Conservation (phyloP, 2,329 filamentous ascomycete genomes). For the Beauveria varroae region DNA sequence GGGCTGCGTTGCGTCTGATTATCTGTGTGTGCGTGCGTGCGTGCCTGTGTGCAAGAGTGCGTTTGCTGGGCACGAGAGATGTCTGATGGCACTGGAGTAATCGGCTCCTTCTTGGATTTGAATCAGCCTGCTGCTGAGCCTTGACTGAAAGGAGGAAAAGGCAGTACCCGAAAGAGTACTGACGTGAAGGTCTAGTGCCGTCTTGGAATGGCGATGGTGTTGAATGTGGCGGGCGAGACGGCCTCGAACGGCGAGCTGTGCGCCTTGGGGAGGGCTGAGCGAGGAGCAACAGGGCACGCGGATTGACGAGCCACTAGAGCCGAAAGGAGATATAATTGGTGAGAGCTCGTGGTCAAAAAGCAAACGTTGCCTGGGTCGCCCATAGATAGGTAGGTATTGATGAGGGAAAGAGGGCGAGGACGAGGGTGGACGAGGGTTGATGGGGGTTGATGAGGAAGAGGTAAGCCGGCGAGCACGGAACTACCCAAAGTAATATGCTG, state of each 20-base stretch:
- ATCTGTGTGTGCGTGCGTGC: not conserved
- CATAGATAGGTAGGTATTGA: not conserved
- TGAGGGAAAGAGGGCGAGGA: not conserved
- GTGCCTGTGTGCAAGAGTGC: not conserved
- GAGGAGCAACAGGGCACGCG: not conserved
- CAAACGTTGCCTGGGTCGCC: not conserved
- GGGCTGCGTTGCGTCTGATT: not conserved
- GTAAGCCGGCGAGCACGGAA: not conserved
- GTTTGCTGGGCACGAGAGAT: not conserved
- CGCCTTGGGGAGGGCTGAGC: not conserved
- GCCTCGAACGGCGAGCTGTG: not conserved
- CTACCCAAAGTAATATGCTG: not conserved
- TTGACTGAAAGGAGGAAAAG: not conserved
- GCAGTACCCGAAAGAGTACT: not conserved
- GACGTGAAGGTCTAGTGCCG: not conserved
- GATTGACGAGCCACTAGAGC: not conserved
- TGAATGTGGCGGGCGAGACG: slow-evolving; percentile 16
- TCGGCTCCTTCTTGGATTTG: not conserved
- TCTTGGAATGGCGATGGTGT: slow-evolving; percentile 13
- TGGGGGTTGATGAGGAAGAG: not conserved
- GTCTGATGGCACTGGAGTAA: not conserved
- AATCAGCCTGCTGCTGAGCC: not conserved
- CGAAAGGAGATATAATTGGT: not conserved
- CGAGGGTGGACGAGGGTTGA: not conserved
- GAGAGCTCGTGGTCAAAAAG: not conserved